Conservation (phyloP, 371 early-diverging fungal species). For the Cokeromyces recurvatus region DNA sequence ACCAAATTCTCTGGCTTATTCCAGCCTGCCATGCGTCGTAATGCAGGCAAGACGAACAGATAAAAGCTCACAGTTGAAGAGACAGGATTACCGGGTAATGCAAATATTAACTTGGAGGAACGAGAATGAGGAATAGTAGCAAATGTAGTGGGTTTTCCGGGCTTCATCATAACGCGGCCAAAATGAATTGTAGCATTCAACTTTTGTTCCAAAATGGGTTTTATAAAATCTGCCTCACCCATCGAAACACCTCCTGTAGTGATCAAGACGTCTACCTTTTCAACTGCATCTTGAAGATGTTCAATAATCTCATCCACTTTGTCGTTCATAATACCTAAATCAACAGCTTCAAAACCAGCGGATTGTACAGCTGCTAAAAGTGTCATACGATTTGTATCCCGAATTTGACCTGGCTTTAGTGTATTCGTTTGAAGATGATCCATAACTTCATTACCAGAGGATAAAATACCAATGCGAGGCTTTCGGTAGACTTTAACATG, state of each 20-base stretch:
- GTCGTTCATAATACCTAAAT: conserved; percentile 78
- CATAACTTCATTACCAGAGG: conserved; percentile 87
- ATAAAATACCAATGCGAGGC: conserved; percentile 78
- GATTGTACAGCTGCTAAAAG: conserved; percentile 60
- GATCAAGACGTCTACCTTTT: conserved; percentile 71
- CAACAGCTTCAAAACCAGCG: conserved; percentile 63
- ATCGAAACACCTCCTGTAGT: conserved; percentile 94
- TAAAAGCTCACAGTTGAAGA: conserved; percentile 87
- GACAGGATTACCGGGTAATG: conserved; percentile 91
- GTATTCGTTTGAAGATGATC: conserved; percentile 44
- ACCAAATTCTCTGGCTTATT: conserved; percentile 33
- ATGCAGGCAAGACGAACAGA: conserved; percentile 83
- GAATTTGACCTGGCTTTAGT: conserved; percentile 63
- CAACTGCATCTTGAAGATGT: conserved; percentile 48
- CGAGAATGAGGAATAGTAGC: conserved; percentile 51
- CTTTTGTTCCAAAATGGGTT: conserved; percentile 75
- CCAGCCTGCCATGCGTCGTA: conserved; percentile 72
- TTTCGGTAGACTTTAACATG: conserved; percentile 60
- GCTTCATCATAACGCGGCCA: conserved; percentile 91
- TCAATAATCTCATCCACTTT: conserved; percentile 53
- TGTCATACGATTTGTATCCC: conserved; percentile 85
- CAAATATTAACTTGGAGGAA: conserved; percentile 63
- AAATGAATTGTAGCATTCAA: conserved; percentile 77
- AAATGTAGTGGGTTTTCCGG: conserved; percentile 94
- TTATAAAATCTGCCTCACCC: conserved; percentile 92